Conservation (phyloP, 2,329 filamentous ascomycete genomes). For the Leptographium radiaticola region DNA sequence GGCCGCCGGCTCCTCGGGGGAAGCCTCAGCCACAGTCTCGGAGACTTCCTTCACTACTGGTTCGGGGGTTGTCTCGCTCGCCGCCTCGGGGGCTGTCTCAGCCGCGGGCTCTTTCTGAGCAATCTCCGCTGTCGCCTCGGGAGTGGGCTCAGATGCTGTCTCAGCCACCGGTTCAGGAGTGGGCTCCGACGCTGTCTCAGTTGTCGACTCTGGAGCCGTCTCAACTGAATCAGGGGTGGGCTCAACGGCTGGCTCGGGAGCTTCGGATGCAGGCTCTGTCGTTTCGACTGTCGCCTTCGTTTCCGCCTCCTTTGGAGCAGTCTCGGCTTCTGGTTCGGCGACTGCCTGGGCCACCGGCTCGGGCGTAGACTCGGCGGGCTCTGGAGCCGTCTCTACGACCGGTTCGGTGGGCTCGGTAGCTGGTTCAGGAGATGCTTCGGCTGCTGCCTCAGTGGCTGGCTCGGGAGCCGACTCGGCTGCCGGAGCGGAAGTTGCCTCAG, state of each 20-base stretch:
- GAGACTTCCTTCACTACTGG: constrained; percentile 5
- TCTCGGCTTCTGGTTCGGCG: background rate
- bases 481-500: no score
- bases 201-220: background rate
- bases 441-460: no score
- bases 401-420: constrained; percentile 3
- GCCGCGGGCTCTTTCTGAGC: background rate
- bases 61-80: constrained; percentile 2
- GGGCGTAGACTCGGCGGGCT: background rate
- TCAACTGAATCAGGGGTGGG: background rate
- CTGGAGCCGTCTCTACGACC: constrained; percentile 1
- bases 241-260: background rate
- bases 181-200: background rate
- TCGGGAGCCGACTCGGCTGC: no score
- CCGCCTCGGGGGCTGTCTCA: constrained; percentile 6
- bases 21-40: background rate
- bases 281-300: no score
- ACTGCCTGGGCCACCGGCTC: background rate
- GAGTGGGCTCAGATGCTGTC: background rate
- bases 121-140: background rate
- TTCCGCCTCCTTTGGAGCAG: background rate
- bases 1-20: background rate
- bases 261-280: background rate
- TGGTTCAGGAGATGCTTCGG: no score
- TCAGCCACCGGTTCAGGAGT: constrained; percentile 3